Conservation (phyloP, 2,329 filamentous ascomycete genomes). For the Xylaria polymorpha region DNA sequence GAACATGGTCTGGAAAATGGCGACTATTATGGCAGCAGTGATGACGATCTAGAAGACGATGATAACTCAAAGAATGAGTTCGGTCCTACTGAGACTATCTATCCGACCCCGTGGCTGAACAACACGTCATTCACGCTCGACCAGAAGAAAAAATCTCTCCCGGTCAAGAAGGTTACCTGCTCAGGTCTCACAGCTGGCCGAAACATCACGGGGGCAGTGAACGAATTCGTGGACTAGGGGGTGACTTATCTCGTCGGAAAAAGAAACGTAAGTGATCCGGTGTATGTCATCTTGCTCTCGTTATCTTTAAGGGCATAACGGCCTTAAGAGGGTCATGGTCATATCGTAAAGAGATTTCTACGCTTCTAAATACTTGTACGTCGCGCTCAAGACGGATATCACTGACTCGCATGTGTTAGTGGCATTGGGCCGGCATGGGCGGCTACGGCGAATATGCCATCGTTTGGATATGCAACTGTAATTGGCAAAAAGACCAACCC, state of each 20-base stretch:
- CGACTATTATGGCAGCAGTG: background rate
- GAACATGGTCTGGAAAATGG: background rate
- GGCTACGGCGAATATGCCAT: background rate
- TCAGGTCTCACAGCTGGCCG: background rate
- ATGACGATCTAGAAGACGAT: background rate
- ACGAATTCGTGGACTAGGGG: conserved; percentile 1
- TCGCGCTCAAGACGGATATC: background rate
- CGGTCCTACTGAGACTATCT: background rate
- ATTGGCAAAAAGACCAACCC: background rate
- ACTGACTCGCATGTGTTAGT: conserved; percentile 5
- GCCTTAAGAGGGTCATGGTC: background rate
- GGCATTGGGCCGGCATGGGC: conserved; percentile 3
- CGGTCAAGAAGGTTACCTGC: background rate
- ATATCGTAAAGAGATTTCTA: background rate
- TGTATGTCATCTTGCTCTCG: background rate
- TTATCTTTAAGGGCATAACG: background rate
- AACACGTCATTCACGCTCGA: background rate
- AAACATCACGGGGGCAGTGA: background rate
- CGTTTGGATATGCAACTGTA: conserved; percentile 12
- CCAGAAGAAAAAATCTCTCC: background rate
- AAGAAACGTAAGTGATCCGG: conserved; percentile 8
- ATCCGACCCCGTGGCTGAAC: background rate
- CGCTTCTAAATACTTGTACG: background rate
- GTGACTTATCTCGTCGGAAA: background rate
- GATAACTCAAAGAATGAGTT: background rate